Conservation (phyloP, 371 early-diverging fungal genomes). For the Haplosporangium sp. region DNA sequence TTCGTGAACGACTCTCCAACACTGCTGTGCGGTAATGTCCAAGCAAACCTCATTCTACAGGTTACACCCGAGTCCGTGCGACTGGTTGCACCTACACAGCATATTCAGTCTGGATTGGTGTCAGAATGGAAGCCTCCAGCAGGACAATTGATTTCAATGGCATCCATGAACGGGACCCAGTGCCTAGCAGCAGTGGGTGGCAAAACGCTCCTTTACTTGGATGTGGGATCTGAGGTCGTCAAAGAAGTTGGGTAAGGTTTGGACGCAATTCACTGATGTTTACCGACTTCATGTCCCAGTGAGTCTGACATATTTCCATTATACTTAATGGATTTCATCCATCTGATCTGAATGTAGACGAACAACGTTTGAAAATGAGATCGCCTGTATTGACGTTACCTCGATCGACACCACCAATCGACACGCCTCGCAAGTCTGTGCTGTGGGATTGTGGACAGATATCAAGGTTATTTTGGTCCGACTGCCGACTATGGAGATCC, state of each 20-base stretch:
- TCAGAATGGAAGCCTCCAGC: slow-evolving; percentile 65
- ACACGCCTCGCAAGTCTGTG: slow-evolving; percentile 60
- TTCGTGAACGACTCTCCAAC: slow-evolving; percentile 65
- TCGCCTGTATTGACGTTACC: slow-evolving; percentile 81
- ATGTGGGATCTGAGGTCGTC: slow-evolving; percentile 58
- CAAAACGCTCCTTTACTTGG: slow-evolving; percentile 67
- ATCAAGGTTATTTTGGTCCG: slow-evolving; percentile 71
- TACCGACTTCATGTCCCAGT: no score
- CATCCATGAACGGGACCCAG: slow-evolving; percentile 62
- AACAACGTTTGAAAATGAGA: slow-evolving; percentile 68
- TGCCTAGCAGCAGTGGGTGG: slow-evolving; percentile 69
- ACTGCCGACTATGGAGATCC: slow-evolving; percentile 66
- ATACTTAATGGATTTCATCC: no score
- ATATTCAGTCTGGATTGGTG: slow-evolving; percentile 50
- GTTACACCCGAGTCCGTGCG: slow-evolving; percentile 69
- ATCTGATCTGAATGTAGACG: slow-evolving; percentile 35
- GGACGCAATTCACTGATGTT: no score
- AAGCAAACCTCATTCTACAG: slow-evolving; percentile 55
- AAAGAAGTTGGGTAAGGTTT: slow-evolving; percentile 58
- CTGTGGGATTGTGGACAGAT: slow-evolving; percentile 84
- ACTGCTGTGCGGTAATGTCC: slow-evolving; percentile 46
- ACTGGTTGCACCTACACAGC: slow-evolving; percentile 56
- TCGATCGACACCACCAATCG: slow-evolving; percentile 59
- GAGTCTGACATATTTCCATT: no score
- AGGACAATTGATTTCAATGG: slow-evolving; percentile 62